These are phyloP conservation scores for Laburnicola sp. DNA, from an alignment of 2,329 filamentous ascomycete genomes.

Conservation along the genomic window DNA sequence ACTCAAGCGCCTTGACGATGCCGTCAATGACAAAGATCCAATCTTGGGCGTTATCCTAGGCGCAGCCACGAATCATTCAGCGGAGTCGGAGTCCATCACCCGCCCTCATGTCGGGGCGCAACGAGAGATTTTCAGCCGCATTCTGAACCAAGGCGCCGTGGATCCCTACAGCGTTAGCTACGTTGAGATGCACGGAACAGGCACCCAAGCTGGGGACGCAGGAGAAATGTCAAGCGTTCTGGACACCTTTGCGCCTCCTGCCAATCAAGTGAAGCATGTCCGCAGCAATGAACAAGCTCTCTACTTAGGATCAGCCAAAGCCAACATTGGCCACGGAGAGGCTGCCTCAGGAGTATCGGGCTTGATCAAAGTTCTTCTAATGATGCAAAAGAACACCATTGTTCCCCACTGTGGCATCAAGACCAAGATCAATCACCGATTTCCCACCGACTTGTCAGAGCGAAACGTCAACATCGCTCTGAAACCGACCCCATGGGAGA, in stretches of 20 bases:
- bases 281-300: constrained; percentile 16
- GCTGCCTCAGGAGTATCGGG: constrained; percentile 33
- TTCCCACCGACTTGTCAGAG: constrained; percentile 60
- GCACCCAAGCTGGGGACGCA: constrained; percentile 33
- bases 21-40: constrained; percentile 42
- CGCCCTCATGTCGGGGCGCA: constrained; percentile 27
- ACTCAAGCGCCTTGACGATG: constrained; percentile 42
- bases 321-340: constrained; percentile 42
- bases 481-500: too few species aligned
- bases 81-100: constrained; percentile 30
- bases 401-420: constrained; percentile 71
- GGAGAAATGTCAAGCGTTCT: constrained; percentile 22
- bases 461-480: too few species aligned
- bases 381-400: constrained; percentile 37
- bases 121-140: constrained; percentile 9
- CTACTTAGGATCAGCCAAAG: constrained; percentile 35
- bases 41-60: constrained; percentile 36
- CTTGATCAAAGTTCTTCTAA: constrained; percentile 41
- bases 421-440: constrained; percentile 62
- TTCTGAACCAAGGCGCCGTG: constrained; percentile 38
- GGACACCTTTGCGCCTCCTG: constrained; percentile 22
- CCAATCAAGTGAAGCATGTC: not conserved
- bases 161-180: constrained; percentile 33
- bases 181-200: too few species aligned
- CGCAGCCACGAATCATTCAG: constrained; percentile 50